Percentiles rank a stretch among this genome's conserved stretches.
Conservation (phyloP, 306 rosid genomes). For the Quercus ilex region DNA sequence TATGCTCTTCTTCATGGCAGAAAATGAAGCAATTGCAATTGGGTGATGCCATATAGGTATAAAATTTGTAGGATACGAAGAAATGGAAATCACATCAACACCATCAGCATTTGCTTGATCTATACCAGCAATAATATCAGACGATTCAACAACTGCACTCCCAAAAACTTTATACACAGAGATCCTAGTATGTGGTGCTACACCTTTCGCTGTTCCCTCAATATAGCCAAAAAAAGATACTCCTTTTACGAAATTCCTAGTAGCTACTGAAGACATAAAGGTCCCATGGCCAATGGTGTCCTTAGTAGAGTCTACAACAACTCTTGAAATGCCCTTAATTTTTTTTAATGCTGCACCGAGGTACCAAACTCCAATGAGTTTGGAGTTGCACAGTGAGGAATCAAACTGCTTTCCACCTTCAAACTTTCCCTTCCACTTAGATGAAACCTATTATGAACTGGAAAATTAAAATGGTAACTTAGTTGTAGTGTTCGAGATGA, state of each 20-base stretch:
- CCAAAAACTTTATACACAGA: constrained; percentile 27
- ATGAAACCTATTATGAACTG: background rate
- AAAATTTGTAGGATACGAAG: background rate
- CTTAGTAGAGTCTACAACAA: constrained; percentile 30
- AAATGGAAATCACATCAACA: constrained; percentile 24
- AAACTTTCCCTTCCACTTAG: background rate
- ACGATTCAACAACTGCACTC: constrained; percentile 4
- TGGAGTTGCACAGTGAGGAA: background rate
- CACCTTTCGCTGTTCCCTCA: constrained; percentile 26
- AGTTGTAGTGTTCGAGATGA: no score
- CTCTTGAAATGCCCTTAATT: no score
- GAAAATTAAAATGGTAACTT: no score
- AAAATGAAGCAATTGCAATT: constrained; percentile 23
- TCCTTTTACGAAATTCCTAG: constrained; percentile 6
- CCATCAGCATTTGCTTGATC: constrained; percentile 33
- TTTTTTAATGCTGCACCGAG: background rate
- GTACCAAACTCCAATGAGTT: background rate
- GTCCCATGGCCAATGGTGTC: constrained; percentile 35
- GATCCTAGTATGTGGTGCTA: constrained; percentile 19
- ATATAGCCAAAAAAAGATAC: constrained; percentile 26
- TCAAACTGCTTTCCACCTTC: background rate
- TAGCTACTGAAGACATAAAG: constrained; percentile 17
- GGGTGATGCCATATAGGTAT: background rate
- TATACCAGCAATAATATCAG: constrained; percentile 28
- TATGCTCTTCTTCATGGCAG: constrained; percentile 19